These are phyloP conservation scores for Saxispiralis lemnorum DNA, from an alignment of 495 filamentous ascomycete genomes.

Conservation along the genomic window DNA sequence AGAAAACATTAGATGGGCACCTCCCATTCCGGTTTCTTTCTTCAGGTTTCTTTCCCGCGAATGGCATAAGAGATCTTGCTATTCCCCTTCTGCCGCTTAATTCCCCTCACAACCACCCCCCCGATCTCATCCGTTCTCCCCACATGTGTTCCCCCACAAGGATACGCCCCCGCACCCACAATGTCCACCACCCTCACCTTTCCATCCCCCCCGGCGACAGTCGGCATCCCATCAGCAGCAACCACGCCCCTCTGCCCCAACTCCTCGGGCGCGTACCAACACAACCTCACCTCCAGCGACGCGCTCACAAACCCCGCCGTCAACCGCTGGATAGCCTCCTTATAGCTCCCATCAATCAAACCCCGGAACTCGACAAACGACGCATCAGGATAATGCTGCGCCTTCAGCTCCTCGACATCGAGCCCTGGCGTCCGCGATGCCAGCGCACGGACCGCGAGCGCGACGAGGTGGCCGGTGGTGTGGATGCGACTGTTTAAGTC, in stretches of 20 bases:
- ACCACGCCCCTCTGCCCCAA: conserved; percentile 18
- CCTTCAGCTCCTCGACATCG: conserved; percentile 39
- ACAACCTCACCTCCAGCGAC: conserved; percentile 35
- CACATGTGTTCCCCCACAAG: conserved; percentile 47
- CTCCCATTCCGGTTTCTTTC: no score
- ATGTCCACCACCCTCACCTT: conserved; percentile 35
- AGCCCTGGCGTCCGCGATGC: conserved; percentile 25
- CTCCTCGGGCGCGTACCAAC: conserved; percentile 40
- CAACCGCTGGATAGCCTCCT: conserved; percentile 35
- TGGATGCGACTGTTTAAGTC: conserved; percentile 40
- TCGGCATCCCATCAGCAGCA: neutral
- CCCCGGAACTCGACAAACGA: conserved; percentile 41
- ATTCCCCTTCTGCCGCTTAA: conserved; percentile 34
- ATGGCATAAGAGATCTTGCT: conserved; percentile 33
- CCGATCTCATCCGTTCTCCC: conserved; percentile 33
- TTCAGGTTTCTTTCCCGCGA: neutral
- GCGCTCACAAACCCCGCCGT: conserved; percentile 31
- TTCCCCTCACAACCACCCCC: conserved; percentile 38
- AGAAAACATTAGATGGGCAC: no score
- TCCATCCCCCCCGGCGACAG: conserved; percentile 20
- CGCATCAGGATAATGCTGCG: conserved; percentile 40
- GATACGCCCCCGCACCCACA: conserved; percentile 37
- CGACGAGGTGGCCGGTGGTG: conserved; percentile 43
- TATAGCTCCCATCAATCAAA: conserved; percentile 38
- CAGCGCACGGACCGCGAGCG: conserved; percentile 34